These are phyloP conservation scores for Leonotis leonurus DNA, from an alignment of 257 asterid genomes.

Conservation along the genomic window DNA sequence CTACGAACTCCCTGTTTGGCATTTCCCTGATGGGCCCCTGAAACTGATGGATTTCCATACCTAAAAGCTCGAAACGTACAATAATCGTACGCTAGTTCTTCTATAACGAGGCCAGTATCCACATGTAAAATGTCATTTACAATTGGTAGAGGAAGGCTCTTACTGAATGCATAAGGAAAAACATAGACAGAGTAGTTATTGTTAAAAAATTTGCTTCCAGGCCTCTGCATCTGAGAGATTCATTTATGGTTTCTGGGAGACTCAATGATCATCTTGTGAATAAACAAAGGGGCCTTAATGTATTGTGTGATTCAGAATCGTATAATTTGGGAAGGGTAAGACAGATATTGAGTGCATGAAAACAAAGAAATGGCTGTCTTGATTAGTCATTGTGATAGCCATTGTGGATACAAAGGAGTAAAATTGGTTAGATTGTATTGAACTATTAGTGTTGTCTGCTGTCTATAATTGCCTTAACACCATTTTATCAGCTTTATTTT, in stretches of 20 bases:
- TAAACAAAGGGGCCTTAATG: conserved; percentile 4
- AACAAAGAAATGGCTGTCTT: background rate
- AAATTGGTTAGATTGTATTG: background rate
- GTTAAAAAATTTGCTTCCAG: no score
- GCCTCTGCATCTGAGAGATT: no score
- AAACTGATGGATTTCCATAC: background rate
- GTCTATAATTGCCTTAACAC: no score
- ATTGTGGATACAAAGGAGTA: no score
- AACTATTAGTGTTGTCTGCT: no score
- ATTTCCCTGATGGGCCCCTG: background rate
- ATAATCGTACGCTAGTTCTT: background rate
- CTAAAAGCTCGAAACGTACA: background rate
- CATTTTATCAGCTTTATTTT: no score
- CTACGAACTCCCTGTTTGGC: no score
- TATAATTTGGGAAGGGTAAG: background rate
- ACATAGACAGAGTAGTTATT: background rate
- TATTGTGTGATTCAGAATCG: background rate
- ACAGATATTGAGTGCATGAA: background rate
- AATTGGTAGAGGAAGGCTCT: background rate
- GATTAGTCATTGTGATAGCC: background rate
- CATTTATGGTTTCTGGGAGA: background rate
- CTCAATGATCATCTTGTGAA: background rate
- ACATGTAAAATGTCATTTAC: background rate
- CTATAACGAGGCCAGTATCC: background rate
- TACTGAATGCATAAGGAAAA: background rate